phyloP scores from a whole-genome alignment of 148 eudicot species.

The Oxyria digyna region DNA sequence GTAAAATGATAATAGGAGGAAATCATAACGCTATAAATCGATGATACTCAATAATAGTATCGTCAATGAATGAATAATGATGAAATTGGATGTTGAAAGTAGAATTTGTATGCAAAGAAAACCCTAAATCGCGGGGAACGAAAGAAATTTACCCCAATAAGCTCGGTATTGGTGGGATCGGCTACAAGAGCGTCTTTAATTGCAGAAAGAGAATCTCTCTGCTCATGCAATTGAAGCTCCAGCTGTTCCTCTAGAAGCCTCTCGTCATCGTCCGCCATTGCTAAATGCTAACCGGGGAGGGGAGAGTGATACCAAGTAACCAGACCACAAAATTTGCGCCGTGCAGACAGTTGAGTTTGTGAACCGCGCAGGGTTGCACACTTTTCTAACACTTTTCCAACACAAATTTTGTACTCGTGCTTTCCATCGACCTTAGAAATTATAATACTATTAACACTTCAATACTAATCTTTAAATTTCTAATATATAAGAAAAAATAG shows the following conservation, averaged over 20 bases:
- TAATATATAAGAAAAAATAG: too few relatives aligned
- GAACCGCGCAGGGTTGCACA: too few relatives aligned
- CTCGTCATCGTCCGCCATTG: constrained; percentile 62
- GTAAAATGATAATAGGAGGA: neutral
- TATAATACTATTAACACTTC: too few relatives aligned
- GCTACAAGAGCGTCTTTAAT: constrained; percentile 43
- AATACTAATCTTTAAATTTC: too few relatives aligned
- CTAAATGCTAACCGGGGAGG: constrained; percentile 16
- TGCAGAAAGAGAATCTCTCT: constrained; percentile 46
- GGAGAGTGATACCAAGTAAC: neutral
- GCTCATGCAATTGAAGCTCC: constrained; percentile 62
- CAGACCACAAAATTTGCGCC: neutral
- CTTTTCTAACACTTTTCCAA: too few relatives aligned
- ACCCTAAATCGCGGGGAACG: neutral
- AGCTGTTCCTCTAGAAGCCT: constrained; percentile 55
- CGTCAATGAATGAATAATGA: neutral
- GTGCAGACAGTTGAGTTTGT: neutral
- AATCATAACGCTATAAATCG: neutral
- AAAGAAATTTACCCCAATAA: constrained; percentile 32
- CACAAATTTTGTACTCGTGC: too few relatives aligned
- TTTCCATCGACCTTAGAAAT: too few relatives aligned
- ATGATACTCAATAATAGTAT: neutral
- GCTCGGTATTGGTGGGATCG: constrained; percentile 54
- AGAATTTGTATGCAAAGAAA: neutral
- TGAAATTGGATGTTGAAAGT: neutral